A percentile compares a stretch with the other conserved stretches of the same genome.
These are phyloP conservation scores for Sugiyamaella smithiae DNA, from an alignment of 805 yeast species.

Conservation along the genomic window DNA sequence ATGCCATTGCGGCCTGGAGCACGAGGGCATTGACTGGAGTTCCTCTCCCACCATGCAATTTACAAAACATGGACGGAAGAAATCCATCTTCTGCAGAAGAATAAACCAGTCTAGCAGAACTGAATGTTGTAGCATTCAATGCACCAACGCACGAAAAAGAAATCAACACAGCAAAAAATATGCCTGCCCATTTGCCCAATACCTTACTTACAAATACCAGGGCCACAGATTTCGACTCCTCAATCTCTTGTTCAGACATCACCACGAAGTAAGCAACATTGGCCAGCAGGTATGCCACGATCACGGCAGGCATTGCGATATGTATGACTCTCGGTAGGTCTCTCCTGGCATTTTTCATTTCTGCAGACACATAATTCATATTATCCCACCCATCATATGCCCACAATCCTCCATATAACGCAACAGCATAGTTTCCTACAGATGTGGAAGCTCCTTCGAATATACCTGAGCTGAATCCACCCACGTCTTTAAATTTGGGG, in stretches of 20 bases:
- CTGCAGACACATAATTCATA: constrained; percentile 41
- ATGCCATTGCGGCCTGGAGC: constrained; percentile 33
- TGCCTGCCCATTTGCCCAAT: constrained; percentile 30
- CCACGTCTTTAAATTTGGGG: constrained; percentile 21
- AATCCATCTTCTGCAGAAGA: constrained; percentile 36
- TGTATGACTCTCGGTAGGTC: constrained; percentile 40
- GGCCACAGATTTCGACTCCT: constrained; percentile 36
- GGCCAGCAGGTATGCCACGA: constrained; percentile 35
- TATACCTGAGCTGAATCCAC: constrained; percentile 25
- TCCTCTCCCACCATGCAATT: constrained; percentile 22
- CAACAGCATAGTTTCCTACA: constrained; percentile 35
- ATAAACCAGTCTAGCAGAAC: constrained; percentile 37
- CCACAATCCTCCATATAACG: constrained; percentile 43
- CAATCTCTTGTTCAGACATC: constrained; percentile 59
- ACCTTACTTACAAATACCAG: constrained; percentile 33
- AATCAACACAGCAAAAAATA: constrained; percentile 34
- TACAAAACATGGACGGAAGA: constrained; percentile 33
- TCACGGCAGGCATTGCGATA: constrained; percentile 40
- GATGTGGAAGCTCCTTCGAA: constrained; percentile 31
- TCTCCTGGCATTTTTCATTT: constrained; percentile 36
- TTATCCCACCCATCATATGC: constrained; percentile 48
- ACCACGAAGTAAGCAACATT: constrained; percentile 56
- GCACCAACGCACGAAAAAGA: constrained; percentile 42
- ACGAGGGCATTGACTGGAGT: constrained; percentile 37
- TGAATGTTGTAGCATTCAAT: constrained; percentile 39